Base-by-base conservation (phyloP, 2,329 filamentous ascomycete genomes). In the Parasarocladium wereldwijsianum region DNA sequence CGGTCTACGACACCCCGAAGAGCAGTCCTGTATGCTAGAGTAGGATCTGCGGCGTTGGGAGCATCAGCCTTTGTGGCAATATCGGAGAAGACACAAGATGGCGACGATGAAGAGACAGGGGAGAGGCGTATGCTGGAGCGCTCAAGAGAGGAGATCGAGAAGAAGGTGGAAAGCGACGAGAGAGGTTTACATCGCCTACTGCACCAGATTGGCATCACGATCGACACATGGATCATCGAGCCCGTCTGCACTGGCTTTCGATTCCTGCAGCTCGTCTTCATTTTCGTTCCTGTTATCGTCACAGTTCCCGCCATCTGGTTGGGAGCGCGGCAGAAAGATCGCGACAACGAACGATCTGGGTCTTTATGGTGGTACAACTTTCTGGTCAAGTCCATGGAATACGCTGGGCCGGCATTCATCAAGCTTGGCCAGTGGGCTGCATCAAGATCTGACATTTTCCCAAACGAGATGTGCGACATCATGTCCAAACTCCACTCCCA, bases 371-470 rank as follows among this genome's bases (percentile, higher is more conserved):
- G 90, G 90, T 98, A 94, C 57, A 62, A 63, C 4, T 90, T 93
- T 45, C 55, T 98, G 22, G 85, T 96, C 8, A 68, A 64, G 34
- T 68, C 79, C 17, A 96, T 98, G 90, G 87, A 98, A 55, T 67
- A 76, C 47, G 84, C 87, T 12, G 90, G 90, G 0, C 86, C 90
- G 25, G 85, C 90, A 0, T 98, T 98, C 47, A 98, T 98, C 58
- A 98, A 98, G 75, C 71, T 98, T 32, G 90, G 90, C 11, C 90
- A 98, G 74, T 98, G 90, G 90, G 90, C 90, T 12, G 90, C 90
- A 3, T 96, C 90, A 5, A 70, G 90, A 49, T 82, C 86, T 24
- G 90, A 98, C 54, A 93, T 98, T 46, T 98, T 98, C 49, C 90
- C 90, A 2, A 79, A 69, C 14, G 76, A 94, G 51, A 74, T 98